Percentiles rank a stretch among this genome's conserved stretches.
Conservation (phyloP, 305 asterid genomes). For the Coffea humblotiana region DNA sequence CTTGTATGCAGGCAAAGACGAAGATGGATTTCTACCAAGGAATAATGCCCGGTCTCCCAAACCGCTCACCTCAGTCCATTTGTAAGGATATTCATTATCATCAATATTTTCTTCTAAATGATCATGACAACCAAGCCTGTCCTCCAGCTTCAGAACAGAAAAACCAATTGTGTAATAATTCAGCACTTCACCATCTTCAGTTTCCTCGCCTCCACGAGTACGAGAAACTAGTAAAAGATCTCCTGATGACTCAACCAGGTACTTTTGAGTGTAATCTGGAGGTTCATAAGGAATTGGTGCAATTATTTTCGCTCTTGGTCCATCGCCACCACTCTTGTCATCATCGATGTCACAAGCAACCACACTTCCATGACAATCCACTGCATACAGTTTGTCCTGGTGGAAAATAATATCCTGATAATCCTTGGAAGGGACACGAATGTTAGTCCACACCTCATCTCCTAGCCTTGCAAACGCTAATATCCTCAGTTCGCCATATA, state of each 20-base stretch:
- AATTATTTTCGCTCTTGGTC: background rate
- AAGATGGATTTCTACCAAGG: background rate
- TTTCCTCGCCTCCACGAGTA: background rate
- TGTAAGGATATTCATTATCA: background rate
- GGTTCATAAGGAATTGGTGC: background rate
- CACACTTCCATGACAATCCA: background rate
- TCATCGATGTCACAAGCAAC: background rate
- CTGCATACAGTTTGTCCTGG: background rate
- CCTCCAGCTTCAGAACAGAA: too few species aligned
- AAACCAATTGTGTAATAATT: too few species aligned
- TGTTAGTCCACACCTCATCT: background rate
- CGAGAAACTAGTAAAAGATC: background rate
- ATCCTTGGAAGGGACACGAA: background rate
- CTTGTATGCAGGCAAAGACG: background rate
- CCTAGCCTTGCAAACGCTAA: background rate
- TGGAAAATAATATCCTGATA: background rate
- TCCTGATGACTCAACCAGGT: slow-evolving; percentile 6
- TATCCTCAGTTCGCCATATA: background rate
- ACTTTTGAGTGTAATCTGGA: background rate
- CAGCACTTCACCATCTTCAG: background rate
- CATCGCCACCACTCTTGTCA: background rate
- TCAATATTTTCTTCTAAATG: too few species aligned
- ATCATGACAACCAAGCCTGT: too few species aligned
- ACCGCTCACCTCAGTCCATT: background rate
- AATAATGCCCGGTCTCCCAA: background rate